Evolutionary conservation across 225 moss, liverwort and hornwort genomes (phyloP).

Genomic region (Marchantia paleacea): DNA sequence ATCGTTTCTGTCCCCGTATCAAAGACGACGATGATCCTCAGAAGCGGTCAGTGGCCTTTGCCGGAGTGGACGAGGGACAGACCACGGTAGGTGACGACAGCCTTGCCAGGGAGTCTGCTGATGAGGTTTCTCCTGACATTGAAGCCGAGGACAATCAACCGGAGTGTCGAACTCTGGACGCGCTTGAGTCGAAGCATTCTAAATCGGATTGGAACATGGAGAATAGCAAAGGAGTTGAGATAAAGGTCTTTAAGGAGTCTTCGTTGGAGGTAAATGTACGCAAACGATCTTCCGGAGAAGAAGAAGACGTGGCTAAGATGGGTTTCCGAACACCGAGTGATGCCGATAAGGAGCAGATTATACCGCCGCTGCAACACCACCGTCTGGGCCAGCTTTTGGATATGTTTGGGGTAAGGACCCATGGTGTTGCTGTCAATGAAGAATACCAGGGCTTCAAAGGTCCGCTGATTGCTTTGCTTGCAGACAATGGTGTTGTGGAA

Average conservation of each 20-base stretch:
- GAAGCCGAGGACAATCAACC: constrained; percentile 12
- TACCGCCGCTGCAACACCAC: constrained; percentile 34
- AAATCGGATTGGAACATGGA: constrained; percentile 5
- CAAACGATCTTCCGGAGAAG: background rate
- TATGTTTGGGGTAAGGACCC: constrained; percentile 24
- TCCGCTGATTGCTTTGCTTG: background rate
- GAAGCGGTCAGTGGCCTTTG: background rate
- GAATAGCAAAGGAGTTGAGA: constrained; percentile 27
- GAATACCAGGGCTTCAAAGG: background rate
- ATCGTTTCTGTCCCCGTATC: background rate
- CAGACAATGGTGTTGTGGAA: background rate
- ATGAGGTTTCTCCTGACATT: constrained; percentile 6
- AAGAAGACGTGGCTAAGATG: constrained; percentile 10
- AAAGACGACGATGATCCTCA: background rate
- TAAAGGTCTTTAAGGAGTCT: constrained; percentile 18
- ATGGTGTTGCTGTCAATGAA: background rate
- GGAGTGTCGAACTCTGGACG: background rate
- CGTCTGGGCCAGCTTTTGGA: constrained; percentile 23
- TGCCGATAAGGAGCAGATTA: constrained; percentile 18
- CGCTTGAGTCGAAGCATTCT: constrained; percentile 2
- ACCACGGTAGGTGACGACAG: background rate
- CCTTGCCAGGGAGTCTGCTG: background rate
- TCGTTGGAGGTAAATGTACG: constrained; percentile 2
- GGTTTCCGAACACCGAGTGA: background rate
- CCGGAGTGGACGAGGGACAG: constrained; percentile 14